phyloP scores from a whole-genome alignment of 208 protist species.

The Wallacemonas sp. region DNA sequence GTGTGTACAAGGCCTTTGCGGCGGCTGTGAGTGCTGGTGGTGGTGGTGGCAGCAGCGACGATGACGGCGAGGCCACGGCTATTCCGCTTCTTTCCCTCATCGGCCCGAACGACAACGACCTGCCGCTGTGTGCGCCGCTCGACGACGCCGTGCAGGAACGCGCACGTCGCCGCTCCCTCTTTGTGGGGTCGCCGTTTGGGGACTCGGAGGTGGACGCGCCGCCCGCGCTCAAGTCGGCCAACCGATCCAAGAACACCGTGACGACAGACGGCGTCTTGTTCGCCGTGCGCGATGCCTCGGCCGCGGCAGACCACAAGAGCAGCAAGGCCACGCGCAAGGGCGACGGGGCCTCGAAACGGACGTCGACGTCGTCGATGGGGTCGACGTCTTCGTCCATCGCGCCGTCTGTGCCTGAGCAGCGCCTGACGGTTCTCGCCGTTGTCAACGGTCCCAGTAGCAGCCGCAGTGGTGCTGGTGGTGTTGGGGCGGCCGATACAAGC shows the following conservation, averaged over 20 bases:
- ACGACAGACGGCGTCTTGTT: too few relatives aligned
- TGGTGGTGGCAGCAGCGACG: background rate
- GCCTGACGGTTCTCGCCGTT: background rate
- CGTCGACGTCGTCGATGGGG: background rate
- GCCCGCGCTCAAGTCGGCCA: background rate
- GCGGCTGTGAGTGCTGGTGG: too few relatives aligned
- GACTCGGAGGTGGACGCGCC: background rate
- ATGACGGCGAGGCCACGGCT: background rate
- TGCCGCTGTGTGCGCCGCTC: slow-evolving; percentile 7
- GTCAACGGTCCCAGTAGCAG: background rate
- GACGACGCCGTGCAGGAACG: slow-evolving; percentile 2
- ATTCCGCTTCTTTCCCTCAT: background rate
- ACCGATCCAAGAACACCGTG: too few relatives aligned
- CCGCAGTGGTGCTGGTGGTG: too few relatives aligned
- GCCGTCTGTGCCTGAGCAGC: background rate
- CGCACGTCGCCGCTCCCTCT: slow-evolving; percentile 7
- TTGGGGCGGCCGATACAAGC: too few relatives aligned
- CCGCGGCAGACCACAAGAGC: background rate
- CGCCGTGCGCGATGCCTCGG: background rate
- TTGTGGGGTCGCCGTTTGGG: background rate
- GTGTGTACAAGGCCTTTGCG: too few relatives aligned
- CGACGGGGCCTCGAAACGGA: background rate
- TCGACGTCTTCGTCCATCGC: background rate
- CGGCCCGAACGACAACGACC: slow-evolving; percentile 4
- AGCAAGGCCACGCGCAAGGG: background rate